These are phyloP conservation scores for Pseudotulostoma volvatum DNA, from an alignment of 495 filamentous ascomycete species.

Conservation along the genomic window DNA sequence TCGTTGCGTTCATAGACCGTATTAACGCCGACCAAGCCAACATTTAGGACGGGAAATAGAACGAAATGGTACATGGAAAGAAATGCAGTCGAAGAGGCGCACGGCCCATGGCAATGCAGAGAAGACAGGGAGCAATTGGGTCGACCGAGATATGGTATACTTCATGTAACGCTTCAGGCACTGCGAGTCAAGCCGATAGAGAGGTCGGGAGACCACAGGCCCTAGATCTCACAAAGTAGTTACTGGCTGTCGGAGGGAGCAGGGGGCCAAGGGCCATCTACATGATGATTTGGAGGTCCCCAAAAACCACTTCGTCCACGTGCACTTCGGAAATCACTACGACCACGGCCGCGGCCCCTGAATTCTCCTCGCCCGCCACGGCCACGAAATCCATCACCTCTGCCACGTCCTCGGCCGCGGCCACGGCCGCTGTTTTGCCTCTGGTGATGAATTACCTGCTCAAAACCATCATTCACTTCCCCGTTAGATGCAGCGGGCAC, in stretches of 20 bases:
- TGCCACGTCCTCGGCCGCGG: conserved; percentile 32
- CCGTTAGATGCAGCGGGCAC: conserved; percentile 16
- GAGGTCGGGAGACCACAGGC: not conserved
- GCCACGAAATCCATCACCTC: conserved; percentile 40
- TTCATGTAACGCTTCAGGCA: not conserved
- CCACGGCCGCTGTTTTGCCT: conserved; percentile 36
- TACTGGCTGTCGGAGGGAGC: not conserved
- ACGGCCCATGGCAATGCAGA: conserved; percentile 2
- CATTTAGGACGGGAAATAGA: conserved; percentile 4
- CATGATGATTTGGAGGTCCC: conserved; percentile 14
- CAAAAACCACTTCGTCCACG: conserved; percentile 24
- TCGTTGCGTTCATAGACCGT: conserved; percentile 33
- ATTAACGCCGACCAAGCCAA: conserved; percentile 16
- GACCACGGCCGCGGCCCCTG: conserved; percentile 33
- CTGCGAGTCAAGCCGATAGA: not conserved
- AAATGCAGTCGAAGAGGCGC: conserved; percentile 3
- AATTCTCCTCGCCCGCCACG: conserved; percentile 33
- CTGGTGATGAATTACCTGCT: conserved; percentile 42
- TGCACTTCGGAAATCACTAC: conserved; percentile 18
- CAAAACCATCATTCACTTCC: conserved; percentile 47
- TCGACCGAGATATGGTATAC: not conserved
- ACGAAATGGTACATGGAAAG: conserved; percentile 3
- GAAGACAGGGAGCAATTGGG: conserved; percentile 1
- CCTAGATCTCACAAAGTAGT: not conserved
- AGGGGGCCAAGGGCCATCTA: conserved; percentile 3